A percentile compares a stretch with the other conserved stretches of the same genome.
Conservation (phyloP, 306 rosid genomes). For the Datisca glomerata region DNA sequence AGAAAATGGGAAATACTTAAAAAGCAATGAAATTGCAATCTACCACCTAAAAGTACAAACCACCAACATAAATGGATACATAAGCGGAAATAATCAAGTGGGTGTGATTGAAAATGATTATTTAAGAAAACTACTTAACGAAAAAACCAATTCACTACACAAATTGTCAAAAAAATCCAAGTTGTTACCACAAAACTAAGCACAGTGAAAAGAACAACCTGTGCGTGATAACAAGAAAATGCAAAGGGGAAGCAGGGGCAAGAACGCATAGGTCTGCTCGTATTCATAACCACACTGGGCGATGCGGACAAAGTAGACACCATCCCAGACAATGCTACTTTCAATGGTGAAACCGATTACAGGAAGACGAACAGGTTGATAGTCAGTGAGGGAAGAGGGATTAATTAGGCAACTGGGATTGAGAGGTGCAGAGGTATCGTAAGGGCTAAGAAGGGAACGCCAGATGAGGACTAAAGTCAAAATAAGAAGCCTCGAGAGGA, state of each 20-base stretch:
- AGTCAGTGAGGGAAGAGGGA: background rate
- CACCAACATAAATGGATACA: background rate
- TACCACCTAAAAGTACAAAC: background rate
- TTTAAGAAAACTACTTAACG: background rate
- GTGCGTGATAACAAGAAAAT: constrained; percentile 37
- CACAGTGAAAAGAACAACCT: constrained; percentile 14
- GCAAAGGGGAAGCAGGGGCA: constrained; percentile 68
- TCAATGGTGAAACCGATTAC: constrained; percentile 37
- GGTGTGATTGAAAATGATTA: background rate
- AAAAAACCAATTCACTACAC: background rate
- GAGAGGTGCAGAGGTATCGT: constrained; percentile 78
- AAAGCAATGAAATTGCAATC: background rate
- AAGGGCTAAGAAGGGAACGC: constrained; percentile 45
- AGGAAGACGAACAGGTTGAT: constrained; percentile 18
- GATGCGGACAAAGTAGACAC: constrained; percentile 56
- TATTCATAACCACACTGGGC: constrained; percentile 87
- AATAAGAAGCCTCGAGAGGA: constrained; percentile 42
- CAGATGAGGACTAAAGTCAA: constrained; percentile 36
- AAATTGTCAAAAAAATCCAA: background rate
- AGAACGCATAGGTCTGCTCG: constrained; percentile 79
- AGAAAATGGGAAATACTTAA: background rate
- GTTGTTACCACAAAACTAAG: no score
- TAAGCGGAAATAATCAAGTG: background rate
- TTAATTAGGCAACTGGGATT: constrained; percentile 37
- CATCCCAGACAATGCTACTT: constrained; percentile 77